Evolutionary conservation across 2,329 filamentous ascomycete species (phyloP).

Genomic region (Colletotrichum higginsianum): DNA sequence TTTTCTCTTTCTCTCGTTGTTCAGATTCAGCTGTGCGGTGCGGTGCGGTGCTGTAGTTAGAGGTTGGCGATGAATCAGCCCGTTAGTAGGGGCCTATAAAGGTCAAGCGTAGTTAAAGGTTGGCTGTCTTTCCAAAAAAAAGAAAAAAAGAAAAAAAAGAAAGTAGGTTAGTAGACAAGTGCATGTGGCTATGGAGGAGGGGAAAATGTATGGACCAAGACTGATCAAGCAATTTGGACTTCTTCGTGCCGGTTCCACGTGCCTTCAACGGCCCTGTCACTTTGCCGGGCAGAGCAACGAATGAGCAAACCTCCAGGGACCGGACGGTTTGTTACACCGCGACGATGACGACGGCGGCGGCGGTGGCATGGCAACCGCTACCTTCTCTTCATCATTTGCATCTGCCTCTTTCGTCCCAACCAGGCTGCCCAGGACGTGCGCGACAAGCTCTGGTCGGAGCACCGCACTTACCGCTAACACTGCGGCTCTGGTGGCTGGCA

Average conservation of each 20-base stretch:
- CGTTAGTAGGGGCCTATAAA: no score
- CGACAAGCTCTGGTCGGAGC: constrained; percentile 3
- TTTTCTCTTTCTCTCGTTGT: background rate
- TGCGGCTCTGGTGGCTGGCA: constrained; percentile 7
- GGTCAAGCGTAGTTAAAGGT: no score
- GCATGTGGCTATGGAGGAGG: background rate
- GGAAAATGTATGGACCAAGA: background rate
- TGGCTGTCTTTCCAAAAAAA: background rate
- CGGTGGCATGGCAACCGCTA: background rate
- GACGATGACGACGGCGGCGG: no score
- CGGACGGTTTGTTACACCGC: no score
- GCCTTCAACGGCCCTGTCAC: background rate
- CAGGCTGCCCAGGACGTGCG: constrained; percentile 3
- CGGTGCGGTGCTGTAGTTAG: background rate
- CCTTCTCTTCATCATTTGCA: background rate
- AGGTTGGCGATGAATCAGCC: no score
- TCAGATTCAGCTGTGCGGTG: background rate
- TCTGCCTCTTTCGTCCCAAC: background rate
- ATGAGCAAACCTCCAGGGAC: background rate
- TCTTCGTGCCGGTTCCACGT: background rate
- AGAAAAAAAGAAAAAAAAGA: no score
- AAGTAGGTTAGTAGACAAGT: no score
- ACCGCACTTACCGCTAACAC: constrained; percentile 1
- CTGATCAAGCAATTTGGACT: background rate
- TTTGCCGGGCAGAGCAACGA: background rate